Conservation (phyloP, 202 grass and related monocot genomes). For the Brachypodium distachyon region DNA sequence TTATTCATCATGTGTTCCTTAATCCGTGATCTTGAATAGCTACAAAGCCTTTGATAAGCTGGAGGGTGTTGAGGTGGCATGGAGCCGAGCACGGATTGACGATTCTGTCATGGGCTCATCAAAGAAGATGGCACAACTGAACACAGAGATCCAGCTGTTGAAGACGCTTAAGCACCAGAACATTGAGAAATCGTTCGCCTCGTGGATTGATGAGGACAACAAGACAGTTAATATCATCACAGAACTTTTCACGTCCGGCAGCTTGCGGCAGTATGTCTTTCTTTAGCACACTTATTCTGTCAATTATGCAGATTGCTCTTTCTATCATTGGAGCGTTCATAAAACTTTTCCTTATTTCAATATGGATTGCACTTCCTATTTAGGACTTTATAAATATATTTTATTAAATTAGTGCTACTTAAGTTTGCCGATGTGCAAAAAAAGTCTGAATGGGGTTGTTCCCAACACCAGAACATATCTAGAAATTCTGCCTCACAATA, state of each 20-base stretch:
- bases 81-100: slow-evolving; percentile 45
- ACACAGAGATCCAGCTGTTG: slow-evolving; percentile 37
- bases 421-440: background rate
- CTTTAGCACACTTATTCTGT: background rate
- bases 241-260: slow-evolving; percentile 56
- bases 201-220: slow-evolving; percentile 51
- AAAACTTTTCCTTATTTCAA: background rate
- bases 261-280: slow-evolving; percentile 45
- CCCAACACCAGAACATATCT: background rate
- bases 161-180: slow-evolving; percentile 42
- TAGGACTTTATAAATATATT: background rate
- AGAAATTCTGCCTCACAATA: background rate
- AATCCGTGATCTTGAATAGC: slow-evolving; percentile 23
- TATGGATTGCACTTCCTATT: background rate
- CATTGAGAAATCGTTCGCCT: slow-evolving; percentile 45
- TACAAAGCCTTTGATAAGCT: slow-evolving; percentile 60
- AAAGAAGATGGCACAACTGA: slow-evolving; percentile 34
- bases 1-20: slow-evolving; percentile 13
- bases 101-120: slow-evolving; percentile 35
- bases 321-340: background rate
- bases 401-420: background rate
- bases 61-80: slow-evolving; percentile 61
- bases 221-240: slow-evolving; percentile 54
- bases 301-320: background rate
- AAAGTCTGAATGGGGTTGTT: background rate